phyloP scores from a whole-genome alignment of 1,284 basidiomycete species.

The Sanghuangporus weigelae region DNA sequence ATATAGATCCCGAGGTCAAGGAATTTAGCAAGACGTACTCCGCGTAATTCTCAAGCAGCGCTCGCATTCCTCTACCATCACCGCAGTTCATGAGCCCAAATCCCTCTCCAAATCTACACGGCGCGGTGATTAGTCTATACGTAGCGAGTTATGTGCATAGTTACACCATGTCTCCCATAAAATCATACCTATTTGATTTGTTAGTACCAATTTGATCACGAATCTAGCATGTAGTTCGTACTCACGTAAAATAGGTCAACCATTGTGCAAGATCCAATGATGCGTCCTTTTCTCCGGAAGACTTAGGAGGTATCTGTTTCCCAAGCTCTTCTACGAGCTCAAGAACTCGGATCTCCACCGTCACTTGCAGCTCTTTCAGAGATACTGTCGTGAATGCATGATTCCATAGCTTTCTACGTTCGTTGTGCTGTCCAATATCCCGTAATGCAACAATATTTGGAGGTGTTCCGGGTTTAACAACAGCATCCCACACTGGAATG shows the following conservation, averaged over 20 bases:
- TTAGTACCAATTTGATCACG: neutral
- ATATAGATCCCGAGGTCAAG: neutral
- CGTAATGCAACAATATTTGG: constrained; percentile 14
- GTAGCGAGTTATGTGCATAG: neutral
- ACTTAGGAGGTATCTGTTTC: constrained; percentile 9
- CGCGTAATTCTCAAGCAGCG: constrained; percentile 16
- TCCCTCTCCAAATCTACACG: constrained; percentile 23
- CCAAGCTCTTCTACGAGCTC: constrained; percentile 31
- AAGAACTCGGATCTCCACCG: constrained; percentile 28
- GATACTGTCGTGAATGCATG: constrained; percentile 34
- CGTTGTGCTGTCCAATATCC: constrained; percentile 32
- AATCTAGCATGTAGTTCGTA: neutral
- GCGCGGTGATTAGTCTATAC: neutral
- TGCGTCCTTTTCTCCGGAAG: neutral
- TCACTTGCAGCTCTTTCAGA: constrained; percentile 34
- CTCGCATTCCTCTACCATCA: constrained; percentile 19
- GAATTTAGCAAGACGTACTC: constrained; percentile 4
- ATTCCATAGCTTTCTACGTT: constrained; percentile 37
- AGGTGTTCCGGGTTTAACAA: neutral
- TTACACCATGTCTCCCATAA: constrained; percentile 35
- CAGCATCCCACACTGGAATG: neutral
- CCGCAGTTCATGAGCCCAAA: constrained; percentile 18
- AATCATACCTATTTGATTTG: constrained; percentile 27
- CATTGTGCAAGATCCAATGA: constrained; percentile 30
- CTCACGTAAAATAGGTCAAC: constrained; percentile 28